phyloP scores from a whole-genome alignment of 164 flowering plant species.

The Taxillus chinensis region DNA sequence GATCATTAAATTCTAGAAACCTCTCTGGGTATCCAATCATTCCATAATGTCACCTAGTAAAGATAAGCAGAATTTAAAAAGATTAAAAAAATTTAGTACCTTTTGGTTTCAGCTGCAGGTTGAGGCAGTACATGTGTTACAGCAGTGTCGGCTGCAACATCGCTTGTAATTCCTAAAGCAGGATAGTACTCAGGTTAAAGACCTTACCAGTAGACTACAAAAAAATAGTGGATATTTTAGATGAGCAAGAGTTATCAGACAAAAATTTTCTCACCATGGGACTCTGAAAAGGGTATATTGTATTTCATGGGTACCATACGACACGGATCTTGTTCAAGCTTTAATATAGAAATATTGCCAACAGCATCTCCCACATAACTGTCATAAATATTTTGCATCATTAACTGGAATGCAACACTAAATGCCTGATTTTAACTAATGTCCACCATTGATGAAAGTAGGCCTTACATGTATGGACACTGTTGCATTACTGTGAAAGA shows the following conservation, averaged over 20 bases:
- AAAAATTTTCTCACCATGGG: slow-evolving; percentile 46
- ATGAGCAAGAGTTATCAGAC: too few relatives aligned
- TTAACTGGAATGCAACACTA: background rate
- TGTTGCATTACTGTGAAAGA: slow-evolving; percentile 47
- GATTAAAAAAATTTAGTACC: slow-evolving; percentile 30
- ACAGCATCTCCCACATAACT: slow-evolving; percentile 71
- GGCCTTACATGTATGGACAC: slow-evolving; percentile 52
- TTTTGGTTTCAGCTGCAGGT: slow-evolving; percentile 70
- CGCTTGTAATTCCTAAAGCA: slow-evolving; percentile 35
- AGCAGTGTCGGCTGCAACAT: slow-evolving; percentile 35
- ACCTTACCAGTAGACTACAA: background rate
- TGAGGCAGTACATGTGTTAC: slow-evolving; percentile 53
- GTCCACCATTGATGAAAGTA: background rate
- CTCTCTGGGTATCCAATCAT: too few relatives aligned
- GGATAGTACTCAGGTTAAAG: background rate
- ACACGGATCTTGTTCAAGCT: slow-evolving; percentile 41
- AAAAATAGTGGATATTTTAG: too few relatives aligned
- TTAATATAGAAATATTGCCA: slow-evolving; percentile 61
- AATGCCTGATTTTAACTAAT: background rate
- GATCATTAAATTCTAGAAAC: too few relatives aligned
- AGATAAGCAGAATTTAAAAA: background rate
- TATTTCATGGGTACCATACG: slow-evolving; percentile 56
- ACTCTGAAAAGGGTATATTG: slow-evolving; percentile 53
- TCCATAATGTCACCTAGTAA: background rate
- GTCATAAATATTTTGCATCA: slow-evolving; percentile 6